These are phyloP conservation scores for Mortierella hygrophila DNA, from an alignment of 192 early-diverging fungal genomes.

Conservation along the genomic window DNA sequence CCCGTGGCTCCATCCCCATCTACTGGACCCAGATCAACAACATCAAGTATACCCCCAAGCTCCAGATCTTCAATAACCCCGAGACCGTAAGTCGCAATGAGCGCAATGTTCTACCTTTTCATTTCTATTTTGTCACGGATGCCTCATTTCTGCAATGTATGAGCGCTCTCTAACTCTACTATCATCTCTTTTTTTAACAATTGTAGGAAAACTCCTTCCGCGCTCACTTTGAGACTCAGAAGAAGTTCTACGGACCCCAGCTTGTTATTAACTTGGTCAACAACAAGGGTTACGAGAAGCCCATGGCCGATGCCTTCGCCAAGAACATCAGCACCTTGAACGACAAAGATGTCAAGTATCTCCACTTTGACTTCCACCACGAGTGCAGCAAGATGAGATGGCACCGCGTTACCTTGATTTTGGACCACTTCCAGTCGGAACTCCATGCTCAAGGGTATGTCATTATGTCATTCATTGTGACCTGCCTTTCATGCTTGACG, in stretches of 20 bases:
- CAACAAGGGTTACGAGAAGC: slow-evolving; percentile 92
- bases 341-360: slow-evolving; percentile 75
- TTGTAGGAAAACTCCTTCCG: slow-evolving; percentile 73
- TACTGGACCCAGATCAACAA: slow-evolving; percentile 96
- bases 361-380: slow-evolving; percentile 97
- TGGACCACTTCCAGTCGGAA: slow-evolving; percentile 82
- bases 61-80: slow-evolving; percentile 78
- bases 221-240: slow-evolving; percentile 80
- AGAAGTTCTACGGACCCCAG: slow-evolving; percentile 81
- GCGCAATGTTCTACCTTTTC: not conserved
- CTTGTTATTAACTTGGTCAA: slow-evolving; percentile 95
- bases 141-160: not conserved
- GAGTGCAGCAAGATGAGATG: slow-evolving; percentile 97
- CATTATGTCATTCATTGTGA: slow-evolving; percentile 13
- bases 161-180: slow-evolving; percentile 16
- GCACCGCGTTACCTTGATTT: slow-evolving; percentile 86
- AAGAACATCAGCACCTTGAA: slow-evolving; percentile 71
- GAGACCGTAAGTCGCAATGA: slow-evolving; percentile 67
- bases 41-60: slow-evolving; percentile 90
- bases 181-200: slow-evolving; percentile 13
- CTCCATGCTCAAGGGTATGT: slow-evolving; percentile 66
- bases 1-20: slow-evolving; percentile 94
- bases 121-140: not conserved
- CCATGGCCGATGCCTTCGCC: slow-evolving; percentile 85
- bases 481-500: not conserved